Percentiles rank a stretch among this genome's conserved stretches.
phyloP scores from a whole-genome alignment of 306 rosid species.

The Parietaria judaica region DNA sequence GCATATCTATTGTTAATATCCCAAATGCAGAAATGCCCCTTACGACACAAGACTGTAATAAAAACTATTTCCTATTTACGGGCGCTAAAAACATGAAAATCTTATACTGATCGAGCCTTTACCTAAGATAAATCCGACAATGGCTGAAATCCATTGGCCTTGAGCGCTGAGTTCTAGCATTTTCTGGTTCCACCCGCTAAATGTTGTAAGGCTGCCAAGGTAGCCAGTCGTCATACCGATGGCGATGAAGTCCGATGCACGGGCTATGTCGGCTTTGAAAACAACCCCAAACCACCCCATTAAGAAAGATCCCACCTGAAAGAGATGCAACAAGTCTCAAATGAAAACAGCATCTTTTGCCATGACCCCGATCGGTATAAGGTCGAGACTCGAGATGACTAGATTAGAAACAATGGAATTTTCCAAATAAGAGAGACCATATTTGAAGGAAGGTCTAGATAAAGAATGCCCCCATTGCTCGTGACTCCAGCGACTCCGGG shows the following conservation, averaged over 20 bases:
- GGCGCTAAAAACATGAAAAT: no score
- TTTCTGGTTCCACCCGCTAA: slow-evolving; percentile 92
- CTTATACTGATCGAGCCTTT: not conserved
- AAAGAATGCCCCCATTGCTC: slow-evolving; percentile 39
- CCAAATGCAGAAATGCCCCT: no score
- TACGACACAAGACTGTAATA: no score
- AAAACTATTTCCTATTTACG: no score
- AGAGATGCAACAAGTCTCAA: slow-evolving; percentile 1
- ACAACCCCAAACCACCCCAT: slow-evolving; percentile 97
- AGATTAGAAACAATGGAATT: not conserved
- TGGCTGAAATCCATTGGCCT: slow-evolving; percentile 55
- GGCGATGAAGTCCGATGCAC: slow-evolving; percentile 57
- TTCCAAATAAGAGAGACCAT: slow-evolving; percentile 43
- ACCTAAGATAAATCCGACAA: slow-evolving; percentile 73
- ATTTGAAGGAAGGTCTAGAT: slow-evolving; percentile 88
- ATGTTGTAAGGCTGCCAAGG: slow-evolving; percentile 89
- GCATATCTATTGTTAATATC: no score
- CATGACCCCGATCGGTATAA: no score
- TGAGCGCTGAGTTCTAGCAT: slow-evolving; percentile 70
- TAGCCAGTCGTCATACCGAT: slow-evolving; percentile 76
- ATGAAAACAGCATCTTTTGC: no score
- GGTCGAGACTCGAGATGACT: no score
- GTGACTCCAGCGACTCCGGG: slow-evolving; percentile 52
- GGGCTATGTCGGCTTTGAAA: slow-evolving; percentile 60
- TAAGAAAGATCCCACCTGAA: slow-evolving; percentile 75